These are phyloP conservation scores for Malus sieversii DNA, from an alignment of 306 rosid species.

Conservation along the genomic window DNA sequence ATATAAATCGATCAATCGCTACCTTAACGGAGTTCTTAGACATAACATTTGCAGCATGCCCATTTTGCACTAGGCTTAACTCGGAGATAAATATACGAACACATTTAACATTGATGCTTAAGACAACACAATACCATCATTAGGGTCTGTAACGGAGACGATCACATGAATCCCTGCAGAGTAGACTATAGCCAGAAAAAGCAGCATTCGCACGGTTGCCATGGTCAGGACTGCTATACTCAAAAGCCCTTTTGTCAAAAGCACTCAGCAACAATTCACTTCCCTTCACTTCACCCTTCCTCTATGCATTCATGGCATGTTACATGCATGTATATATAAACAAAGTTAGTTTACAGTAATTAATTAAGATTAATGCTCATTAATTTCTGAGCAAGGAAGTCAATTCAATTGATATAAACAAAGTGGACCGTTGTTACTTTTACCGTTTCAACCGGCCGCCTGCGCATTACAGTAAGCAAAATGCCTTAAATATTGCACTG, in stretches of 20 bases:
- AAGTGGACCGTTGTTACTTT: neutral
- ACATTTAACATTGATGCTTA: neutral
- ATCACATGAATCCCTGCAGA: conserved; percentile 31
- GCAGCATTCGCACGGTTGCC: conserved; percentile 21
- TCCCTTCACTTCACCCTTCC: neutral
- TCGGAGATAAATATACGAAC: neutral
- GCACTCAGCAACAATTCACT: neutral
- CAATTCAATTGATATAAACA: neutral
- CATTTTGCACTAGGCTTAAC: neutral
- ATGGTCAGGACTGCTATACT: neutral
- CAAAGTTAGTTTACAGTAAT: neutral
- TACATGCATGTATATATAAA: neutral
- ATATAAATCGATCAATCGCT: neutral
- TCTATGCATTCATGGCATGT: neutral
- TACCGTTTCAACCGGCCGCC: neutral
- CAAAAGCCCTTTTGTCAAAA: neutral
- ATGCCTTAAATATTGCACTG: too few species aligned
- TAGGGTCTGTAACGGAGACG: conserved; percentile 45
- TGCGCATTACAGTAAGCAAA: neutral
- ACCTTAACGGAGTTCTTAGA: neutral
- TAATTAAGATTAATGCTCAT: neutral
- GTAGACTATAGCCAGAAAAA: conserved; percentile 32
- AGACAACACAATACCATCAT: conserved; percentile 54
- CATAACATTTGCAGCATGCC: neutral
- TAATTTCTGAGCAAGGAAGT: neutral